Conservation (phyloP, 2,329 filamentous ascomycete genomes). For the Phyllosticta citrichinensis region DNA sequence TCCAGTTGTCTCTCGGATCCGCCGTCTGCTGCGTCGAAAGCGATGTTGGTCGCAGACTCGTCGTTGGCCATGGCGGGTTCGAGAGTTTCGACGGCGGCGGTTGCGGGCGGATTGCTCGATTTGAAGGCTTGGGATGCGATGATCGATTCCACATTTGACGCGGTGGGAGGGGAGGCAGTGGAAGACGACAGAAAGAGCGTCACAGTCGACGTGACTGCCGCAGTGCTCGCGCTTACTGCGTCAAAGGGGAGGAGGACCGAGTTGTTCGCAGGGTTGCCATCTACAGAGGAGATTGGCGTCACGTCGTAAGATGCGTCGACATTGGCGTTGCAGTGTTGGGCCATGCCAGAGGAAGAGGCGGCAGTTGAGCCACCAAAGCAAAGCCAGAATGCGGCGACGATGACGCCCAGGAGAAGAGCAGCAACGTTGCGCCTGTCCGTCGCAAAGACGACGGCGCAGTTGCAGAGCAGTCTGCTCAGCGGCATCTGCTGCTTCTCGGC, state of each 20-base stretch:
- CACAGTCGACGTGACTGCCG: not conserved
- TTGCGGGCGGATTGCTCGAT: no score
- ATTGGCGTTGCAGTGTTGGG: conserved; percentile 7
- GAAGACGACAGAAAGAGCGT: not conserved
- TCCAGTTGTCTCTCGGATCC: no score
- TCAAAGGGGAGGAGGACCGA: not conserved
- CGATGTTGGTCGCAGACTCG: no score
- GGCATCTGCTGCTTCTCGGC: conserved; percentile 29
- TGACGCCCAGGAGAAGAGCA: conserved; percentile 17
- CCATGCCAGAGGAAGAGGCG: conserved; percentile 15
- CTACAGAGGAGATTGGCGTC: not conserved
- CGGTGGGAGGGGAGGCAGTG: not conserved
- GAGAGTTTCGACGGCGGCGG: no score
- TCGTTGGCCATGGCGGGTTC: no score
- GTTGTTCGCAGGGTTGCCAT: not conserved
- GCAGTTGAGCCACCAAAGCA: conserved; percentile 13
- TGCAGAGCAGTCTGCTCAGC: conserved; percentile 35
- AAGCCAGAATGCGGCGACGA: not conserved
- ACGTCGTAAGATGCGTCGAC: not conserved
- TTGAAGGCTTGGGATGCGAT: no score
- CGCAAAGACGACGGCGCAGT: conserved; percentile 39
- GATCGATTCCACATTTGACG: no score
- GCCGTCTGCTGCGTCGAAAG: no score
- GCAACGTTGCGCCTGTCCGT: conserved; percentile 40
- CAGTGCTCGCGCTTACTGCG: not conserved